phyloP scores from a whole-genome alignment of 208 protist species.

The Crithidia thermophila region DNA sequence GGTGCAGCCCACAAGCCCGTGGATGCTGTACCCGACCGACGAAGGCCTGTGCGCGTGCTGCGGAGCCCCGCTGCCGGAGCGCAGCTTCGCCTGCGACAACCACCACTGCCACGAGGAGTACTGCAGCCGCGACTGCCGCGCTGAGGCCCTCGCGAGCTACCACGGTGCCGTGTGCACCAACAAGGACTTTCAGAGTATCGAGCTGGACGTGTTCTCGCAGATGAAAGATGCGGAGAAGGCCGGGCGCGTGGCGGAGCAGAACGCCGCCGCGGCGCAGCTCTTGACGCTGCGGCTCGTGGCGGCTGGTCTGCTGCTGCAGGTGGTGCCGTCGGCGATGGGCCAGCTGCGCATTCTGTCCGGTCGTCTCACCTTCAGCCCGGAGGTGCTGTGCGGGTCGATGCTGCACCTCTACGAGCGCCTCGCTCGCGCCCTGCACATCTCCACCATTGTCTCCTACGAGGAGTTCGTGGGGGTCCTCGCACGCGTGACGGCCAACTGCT shows the following conservation, averaged over 20 bases:
- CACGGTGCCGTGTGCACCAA: conserved; percentile 74
- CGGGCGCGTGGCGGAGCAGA: conserved; percentile 38
- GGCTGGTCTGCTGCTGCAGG: conserved; percentile 44
- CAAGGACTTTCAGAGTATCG: conserved; percentile 71
- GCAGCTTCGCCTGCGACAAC: conserved; percentile 73
- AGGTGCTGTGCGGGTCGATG: conserved; percentile 48
- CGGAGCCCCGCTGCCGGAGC: conserved; percentile 55
- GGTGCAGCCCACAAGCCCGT: conserved; percentile 51
- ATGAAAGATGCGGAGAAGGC: conserved; percentile 52
- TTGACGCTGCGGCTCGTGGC: conserved; percentile 77
- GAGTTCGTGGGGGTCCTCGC: conserved; percentile 77
- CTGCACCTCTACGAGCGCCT: conserved; percentile 82
- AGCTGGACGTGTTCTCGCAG: conserved; percentile 82
- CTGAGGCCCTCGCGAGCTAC: conserved; percentile 59
- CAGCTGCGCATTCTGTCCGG: conserved; percentile 78
- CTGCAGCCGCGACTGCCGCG: conserved; percentile 84
- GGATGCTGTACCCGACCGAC: conserved; percentile 71
- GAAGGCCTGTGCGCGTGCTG: conserved; percentile 72
- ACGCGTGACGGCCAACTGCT: conserved; percentile 75
- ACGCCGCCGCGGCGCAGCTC: conserved; percentile 79
- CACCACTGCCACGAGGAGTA: conserved; percentile 86
- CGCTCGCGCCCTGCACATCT: conserved; percentile 53
- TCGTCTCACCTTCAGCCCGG: conserved; percentile 65
- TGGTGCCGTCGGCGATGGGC: conserved; percentile 69
- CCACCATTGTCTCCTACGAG: conserved; percentile 79